A percentile compares a stretch with the other conserved stretches of the same genome.
These are phyloP conservation scores for Cubamyces sp. DNA, from an alignment of 768 basidiomycete species.

Conservation along the genomic window DNA sequence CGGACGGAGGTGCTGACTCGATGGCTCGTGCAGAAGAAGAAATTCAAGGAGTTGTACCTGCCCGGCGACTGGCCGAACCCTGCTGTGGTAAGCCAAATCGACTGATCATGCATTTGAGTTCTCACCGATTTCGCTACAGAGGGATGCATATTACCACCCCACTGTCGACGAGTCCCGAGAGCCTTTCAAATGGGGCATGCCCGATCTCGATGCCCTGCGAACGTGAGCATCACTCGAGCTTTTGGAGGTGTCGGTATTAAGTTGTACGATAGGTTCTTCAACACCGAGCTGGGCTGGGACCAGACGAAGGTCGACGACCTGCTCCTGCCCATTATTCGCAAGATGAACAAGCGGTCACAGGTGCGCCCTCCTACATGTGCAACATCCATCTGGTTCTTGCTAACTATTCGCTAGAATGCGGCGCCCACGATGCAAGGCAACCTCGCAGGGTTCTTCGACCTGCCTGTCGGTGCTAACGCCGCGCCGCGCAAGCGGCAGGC, in stretches of 20 bases:
- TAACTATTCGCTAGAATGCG: conserved; percentile 45
- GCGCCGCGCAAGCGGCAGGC: conserved; percentile 82
- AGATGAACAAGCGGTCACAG: conserved; percentile 81
- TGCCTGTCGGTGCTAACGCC: conserved; percentile 62
- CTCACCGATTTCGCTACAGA: conserved; percentile 44
- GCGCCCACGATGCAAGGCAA: conserved; percentile 78
- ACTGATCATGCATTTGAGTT: not conserved
- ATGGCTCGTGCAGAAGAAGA: conserved; percentile 71
- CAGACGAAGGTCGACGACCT: conserved; percentile 86
- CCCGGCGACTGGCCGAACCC: conserved; percentile 89
- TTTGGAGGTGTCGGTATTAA: too few relatives aligned
- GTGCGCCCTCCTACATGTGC: conserved; percentile 39
- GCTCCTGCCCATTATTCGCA: conserved; percentile 89
- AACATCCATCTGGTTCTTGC: too few relatives aligned
- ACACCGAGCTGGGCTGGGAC: conserved; percentile 80
- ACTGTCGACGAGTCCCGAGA: conserved; percentile 90
- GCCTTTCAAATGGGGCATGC: conserved; percentile 94
- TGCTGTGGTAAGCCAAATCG: conserved; percentile 64
- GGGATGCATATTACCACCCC: conserved; percentile 93
- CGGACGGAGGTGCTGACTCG: not conserved
- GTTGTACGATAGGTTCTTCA: conserved; percentile 18
- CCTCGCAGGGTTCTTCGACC: conserved; percentile 75
- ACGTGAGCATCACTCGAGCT: conserved; percentile 56
- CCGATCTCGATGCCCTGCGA: conserved; percentile 93
- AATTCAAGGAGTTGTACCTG: conserved; percentile 82